Base-by-base conservation (phyloP, 73 alveolate genomes). In the Paramecium octaurelia region DNA sequence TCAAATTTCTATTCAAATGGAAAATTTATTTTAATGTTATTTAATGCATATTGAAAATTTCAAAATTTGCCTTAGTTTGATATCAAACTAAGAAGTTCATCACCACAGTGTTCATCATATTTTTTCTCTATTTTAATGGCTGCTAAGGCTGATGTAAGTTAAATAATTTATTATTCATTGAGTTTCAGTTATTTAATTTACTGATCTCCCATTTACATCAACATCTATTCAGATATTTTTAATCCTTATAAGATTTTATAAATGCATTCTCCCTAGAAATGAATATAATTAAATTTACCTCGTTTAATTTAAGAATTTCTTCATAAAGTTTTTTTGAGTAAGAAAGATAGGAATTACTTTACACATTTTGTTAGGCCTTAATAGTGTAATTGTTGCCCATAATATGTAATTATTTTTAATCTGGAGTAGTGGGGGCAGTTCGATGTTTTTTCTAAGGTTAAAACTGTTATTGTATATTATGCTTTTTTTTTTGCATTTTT, bases 341-440 rank as follows among this genome's bases (percentile, higher is more conserved):
- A 29, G 54, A 7, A 35, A 68, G 48, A 54, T 54, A 12, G 6
- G 69, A 54, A 54, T 54, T 54, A 54, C 5, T 68, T 68, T 35
- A 68, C 8, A 35, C 85, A 68, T 68, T 68, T 31, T 68, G 7
- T 68, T 68, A 34, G 5, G 20, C 27, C 27, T 68, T 35, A 4
- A 35, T 14, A 54, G 69, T 54, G 21, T 54, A 54, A 54, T 54
- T 54, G 8, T 54, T 54, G 11, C 31, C 31, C 31, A 54, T 54
- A n/a, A 68, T 21, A 23, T 29, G 88, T 34, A 36, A 40, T 34
- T 40, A 36, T 40, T 40, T 75, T 40, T 75, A 4, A 36, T 75
- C 59, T 34, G 88, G 88, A 75, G 88, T 75, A 6, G 59, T 36
- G 14, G 88, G 88, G 12, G 88, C 88, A 4, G 88, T 75, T 40